Conservation (phyloP, 768 basidiomycete genomes). For the Suillus spraguei region DNA sequence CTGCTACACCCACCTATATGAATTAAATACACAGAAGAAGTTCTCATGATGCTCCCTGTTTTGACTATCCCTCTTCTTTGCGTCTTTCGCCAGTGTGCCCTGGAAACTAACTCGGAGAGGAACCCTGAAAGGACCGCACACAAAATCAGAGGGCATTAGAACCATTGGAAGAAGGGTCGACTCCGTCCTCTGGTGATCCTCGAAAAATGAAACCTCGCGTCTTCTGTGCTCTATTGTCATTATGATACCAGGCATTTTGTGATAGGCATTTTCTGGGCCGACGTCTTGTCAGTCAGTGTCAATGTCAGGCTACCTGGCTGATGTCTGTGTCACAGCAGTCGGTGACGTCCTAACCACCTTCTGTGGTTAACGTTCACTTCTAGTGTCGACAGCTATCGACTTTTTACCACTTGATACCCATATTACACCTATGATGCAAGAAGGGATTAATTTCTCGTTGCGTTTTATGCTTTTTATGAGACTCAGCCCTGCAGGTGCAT, state of each 20-base stretch:
- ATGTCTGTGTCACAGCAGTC: neutral
- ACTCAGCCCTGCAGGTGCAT: no score
- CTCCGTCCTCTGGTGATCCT: constrained; percentile 1
- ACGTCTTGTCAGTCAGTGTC: constrained; percentile 13
- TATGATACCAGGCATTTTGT: constrained; percentile 32
- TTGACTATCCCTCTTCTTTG: constrained; percentile 58
- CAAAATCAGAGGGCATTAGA: neutral
- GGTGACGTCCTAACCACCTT: neutral
- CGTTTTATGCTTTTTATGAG: no score
- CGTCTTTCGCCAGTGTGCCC: constrained; percentile 55
- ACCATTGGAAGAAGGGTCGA: neutral
- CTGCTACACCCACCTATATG: constrained; percentile 38
- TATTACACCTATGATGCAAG: no score
- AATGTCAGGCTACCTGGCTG: no score
- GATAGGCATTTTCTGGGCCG: no score
- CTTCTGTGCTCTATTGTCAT: constrained; percentile 38
- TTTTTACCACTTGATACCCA: no score
- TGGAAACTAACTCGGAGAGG: constrained; percentile 7
- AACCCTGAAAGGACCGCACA: neutral
- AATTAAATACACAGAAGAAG: constrained; percentile 38
- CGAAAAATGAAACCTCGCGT: constrained; percentile 28
- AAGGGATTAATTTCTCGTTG: no score
- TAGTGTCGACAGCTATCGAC: neutral
- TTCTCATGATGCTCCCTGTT: constrained; percentile 50
- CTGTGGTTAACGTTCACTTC: neutral